phyloP scores from a whole-genome alignment of 345 rosid species.

The Mallotus nudiflorus region DNA sequence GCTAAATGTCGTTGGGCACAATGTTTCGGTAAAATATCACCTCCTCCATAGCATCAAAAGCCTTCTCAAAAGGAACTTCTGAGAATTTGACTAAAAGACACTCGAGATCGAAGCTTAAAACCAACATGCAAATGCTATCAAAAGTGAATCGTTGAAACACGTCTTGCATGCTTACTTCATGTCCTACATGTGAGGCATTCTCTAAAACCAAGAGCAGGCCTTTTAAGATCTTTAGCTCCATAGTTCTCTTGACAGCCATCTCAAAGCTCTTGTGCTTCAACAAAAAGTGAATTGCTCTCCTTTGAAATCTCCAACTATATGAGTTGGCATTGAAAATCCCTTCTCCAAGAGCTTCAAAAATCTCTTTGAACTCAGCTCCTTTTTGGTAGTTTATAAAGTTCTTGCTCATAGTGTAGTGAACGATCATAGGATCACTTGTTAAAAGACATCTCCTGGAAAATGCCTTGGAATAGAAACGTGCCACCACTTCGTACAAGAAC shows the following conservation, averaged over 20 bases:
- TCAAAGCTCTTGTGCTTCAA: conserved; percentile 11
- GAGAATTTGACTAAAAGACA: conserved; percentile 13
- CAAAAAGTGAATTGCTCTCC: conserved; percentile 19
- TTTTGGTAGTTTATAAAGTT: conserved; percentile 26
- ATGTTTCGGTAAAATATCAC: conserved; percentile 6
- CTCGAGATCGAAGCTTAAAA: conserved; percentile 23
- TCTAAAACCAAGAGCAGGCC: conserved; percentile 18
- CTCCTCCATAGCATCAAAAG: conserved; percentile 18
- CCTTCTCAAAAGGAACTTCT: neutral
- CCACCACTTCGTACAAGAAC: neutral
- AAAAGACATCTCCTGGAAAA: conserved; percentile 7
- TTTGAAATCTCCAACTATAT: conserved; percentile 19
- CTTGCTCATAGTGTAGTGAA: conserved; percentile 17
- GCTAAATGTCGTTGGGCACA: conserved; percentile 19
- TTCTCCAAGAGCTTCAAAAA: conserved; percentile 27
- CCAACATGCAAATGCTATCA: conserved; percentile 26
- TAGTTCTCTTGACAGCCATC: neutral
- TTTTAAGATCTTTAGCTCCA: conserved; percentile 1
- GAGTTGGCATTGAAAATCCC: conserved; percentile 23
- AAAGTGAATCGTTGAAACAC: conserved; percentile 32
- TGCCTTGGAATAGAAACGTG: conserved; percentile 25
- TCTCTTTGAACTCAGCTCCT: conserved; percentile 16
- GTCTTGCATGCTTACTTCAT: conserved; percentile 33
- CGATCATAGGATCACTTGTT: conserved; percentile 20
- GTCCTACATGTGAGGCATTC: neutral